These are phyloP conservation scores for Astrocystis sublimbata DNA, from an alignment of 495 filamentous ascomycete genomes.

Conservation along the genomic window DNA sequence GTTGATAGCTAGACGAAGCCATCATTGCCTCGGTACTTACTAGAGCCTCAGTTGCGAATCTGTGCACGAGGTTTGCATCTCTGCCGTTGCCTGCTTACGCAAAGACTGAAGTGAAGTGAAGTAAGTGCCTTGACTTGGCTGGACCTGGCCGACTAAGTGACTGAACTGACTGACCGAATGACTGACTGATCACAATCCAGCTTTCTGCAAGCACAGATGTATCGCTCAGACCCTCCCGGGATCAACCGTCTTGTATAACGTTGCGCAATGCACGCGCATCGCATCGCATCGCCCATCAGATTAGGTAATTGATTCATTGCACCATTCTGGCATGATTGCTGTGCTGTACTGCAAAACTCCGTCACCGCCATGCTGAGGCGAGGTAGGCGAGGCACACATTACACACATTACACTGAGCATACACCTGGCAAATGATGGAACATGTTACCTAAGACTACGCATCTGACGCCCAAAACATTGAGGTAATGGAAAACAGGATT, in stretches of 20 bases:
- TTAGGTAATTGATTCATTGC: not conserved
- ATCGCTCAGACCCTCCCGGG: slow-evolving; percentile 4
- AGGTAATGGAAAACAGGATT: slow-evolving; percentile 14
- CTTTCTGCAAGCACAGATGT: not conserved
- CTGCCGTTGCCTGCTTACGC: too few species aligned
- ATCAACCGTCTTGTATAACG: slow-evolving; percentile 8
- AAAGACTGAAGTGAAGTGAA: too few species aligned
- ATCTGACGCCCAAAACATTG: slow-evolving; percentile 6
- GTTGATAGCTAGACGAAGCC: slow-evolving; percentile 1
- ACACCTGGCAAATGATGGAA: not conserved
- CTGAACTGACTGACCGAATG: too few species aligned
- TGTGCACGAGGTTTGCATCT: slow-evolving; percentile 1
- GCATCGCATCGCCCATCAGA: too few species aligned
- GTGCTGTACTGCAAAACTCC: not conserved
- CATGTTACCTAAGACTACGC: slow-evolving; percentile 6
- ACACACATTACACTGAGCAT: slow-evolving; percentile 11
- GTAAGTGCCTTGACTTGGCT: too few species aligned
- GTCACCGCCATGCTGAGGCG: too few species aligned
- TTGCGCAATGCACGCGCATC: not conserved
- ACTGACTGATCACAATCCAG: not conserved
- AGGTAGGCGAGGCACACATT: slow-evolving; percentile 12
- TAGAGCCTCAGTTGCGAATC: slow-evolving; percentile 2
- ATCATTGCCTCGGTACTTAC: slow-evolving; percentile 10
- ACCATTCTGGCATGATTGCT: slow-evolving; percentile 15
- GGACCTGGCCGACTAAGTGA: too few species aligned